Base-by-base conservation (phyloP, 192 early-diverging fungal genomes). In the Rhizophagus clarus region DNA sequence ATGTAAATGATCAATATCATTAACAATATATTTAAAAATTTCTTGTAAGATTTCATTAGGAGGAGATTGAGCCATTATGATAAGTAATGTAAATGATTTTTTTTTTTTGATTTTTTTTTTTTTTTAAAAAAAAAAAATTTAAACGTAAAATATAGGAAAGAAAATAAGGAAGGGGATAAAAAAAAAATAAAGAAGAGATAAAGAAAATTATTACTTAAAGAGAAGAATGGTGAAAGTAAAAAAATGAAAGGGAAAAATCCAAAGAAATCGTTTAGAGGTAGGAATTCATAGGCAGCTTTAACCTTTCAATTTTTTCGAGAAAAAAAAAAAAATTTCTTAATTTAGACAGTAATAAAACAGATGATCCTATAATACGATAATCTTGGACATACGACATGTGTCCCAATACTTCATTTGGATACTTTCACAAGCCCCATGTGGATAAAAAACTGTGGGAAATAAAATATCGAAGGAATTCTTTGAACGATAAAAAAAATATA, bases 361-460 rank as follows among this genome's bases (percentile, higher is more conserved):
- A 26, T 31, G 63, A 66, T 29, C 63, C 28, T 31, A 26, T 20
- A 14, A 10, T 31, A 66, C 4, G 28, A 66, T 66, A 66, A 66
- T 66, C 63, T 28, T 11, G 24, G 63, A 66, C n/a, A 66, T 56
- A 56, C 49, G 63, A 66, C 63, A 66, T 66, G 63, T 29, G 63
- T 31, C 28, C 29, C 28, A 66, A 66, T 29, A 29, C 28, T 66
- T 24, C 63, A 26, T 31, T 66, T 17, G 24, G 10, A 31, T 31
- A 31, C 63, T 26, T 31, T 66, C 63, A 66, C 63, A 66, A 66
- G 63, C 49, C n/a, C 63, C 63, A 66, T 66, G 63, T 66, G 63
- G 63, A 66, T 26, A 17, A 31, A 5, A 32, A 26, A 66, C 29
- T 31, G n/a, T 66, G 63, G 24, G 63, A 66, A 56, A 5, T 56